Base-by-base conservation (phyloP, 371 early-diverging fungal species). In the Rhizopus arrhizus region DNA sequence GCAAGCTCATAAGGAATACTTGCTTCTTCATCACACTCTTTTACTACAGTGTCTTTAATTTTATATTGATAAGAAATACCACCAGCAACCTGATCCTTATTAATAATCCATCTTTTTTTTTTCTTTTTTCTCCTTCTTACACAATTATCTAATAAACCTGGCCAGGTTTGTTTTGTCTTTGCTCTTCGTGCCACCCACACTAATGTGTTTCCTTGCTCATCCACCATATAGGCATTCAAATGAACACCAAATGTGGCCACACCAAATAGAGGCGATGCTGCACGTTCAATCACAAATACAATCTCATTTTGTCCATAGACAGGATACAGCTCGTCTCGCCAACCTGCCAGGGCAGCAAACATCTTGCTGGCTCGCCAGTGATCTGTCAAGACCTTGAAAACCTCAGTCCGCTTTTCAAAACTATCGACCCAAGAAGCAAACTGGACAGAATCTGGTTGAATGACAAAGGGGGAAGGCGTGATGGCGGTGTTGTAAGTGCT, bases 11-110 rank as follows among this genome's bases (percentile, higher is more conserved):
- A 31, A 0, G 91, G 86, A 38, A 97, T 80, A 32, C 85, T 87
- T 3, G 92, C 96, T 68, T 97, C 97, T 74, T 97, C 98, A 59
- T 81, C 81, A 63, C 93, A 94, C 62, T 97, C 98, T 65, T 94
- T 92, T 35, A 94, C 61, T 13, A 94, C 78, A 2, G 91, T 89
- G 29, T 83, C 86, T 36, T 71, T 61, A 0, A 89, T 85, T 2
- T 83, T 75, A 16, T 83, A 69, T 6, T 78, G 81, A 48, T 85
- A 83, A 10, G 90, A 80, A 56, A 96, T 88, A 10, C 96, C 96
- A 13, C 98, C 98, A 0, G 92, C 95, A 5, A 78, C 81, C 83
- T 80, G 64, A 5, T 16, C 53, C 61, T 8, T 36, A 43, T 12
- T 35, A 5, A 50, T 28, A 11, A 5, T 12, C 41, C 28, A 43